Base-by-base conservation (phyloP, 805 yeast species). In the Scheffersomyces spartinae region DNA sequence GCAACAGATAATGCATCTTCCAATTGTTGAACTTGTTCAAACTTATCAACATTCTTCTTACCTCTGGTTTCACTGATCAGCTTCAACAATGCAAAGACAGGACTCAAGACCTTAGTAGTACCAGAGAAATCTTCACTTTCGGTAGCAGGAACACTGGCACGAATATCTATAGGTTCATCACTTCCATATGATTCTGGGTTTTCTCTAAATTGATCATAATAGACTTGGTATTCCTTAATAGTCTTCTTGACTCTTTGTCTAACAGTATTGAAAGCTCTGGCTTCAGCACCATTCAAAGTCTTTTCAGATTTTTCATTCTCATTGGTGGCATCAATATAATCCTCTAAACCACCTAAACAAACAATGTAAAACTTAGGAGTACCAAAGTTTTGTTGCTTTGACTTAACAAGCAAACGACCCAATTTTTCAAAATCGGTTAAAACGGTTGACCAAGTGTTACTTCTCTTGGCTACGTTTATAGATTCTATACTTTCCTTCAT, bases 31-130 rank as follows among this genome's bases (percentile, higher is more conserved):
- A 85, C 71, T 54, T 88, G 94, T 52, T 82, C 94, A 35, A 49
- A 52, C 36, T 76, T 72, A 52, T 88, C 95, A 35, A 84, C 79
- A 51, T 83, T 85, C 65, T 83, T 88, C 66, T 86, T 86, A 64
- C 98, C 98, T 60, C 98, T 77, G 25, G 85, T 67, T 54, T 91
- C 97, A 32, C 80, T 61, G 30, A 91, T 74, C 28, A 72, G 54
- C 49, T 77, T 70, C 49, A 91, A 65, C 18, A 80, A 71, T 30
- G 74, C 61, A 61, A 86, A 84, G 29, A 85, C 74, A 11, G 65
- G 54, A 32, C 60, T 44, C 39, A 55, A 43, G 20, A 38, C 39
- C 38, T 60, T 59, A 19, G 59, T 55, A 7, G 52, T 45, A 26
- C 49, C 61, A 27, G 29, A 32, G 15, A 7, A 6, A 12, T 45